phyloP scores from a whole-genome alignment of 2,329 filamentous ascomycete species.

The Nothophoma quercina region DNA sequence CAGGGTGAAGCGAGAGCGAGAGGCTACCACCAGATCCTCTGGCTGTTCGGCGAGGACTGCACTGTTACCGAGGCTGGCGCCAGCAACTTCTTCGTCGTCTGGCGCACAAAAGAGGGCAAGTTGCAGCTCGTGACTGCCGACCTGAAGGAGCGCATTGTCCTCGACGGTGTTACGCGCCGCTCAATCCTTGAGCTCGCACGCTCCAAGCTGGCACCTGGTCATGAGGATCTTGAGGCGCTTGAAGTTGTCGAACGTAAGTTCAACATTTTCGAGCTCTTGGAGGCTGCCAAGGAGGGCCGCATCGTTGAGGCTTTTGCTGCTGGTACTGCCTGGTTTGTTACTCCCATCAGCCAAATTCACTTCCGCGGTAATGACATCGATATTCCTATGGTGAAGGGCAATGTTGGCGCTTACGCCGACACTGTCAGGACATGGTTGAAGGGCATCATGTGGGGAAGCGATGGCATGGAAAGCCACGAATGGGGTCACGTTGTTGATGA shows the following conservation, averaged over 20 bases:
- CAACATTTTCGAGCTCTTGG: constrained; percentile 78
- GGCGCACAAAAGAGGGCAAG: constrained; percentile 70
- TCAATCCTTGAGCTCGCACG: constrained; percentile 78
- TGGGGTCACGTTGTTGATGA: constrained; percentile 58
- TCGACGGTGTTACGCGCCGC: constrained; percentile 86
- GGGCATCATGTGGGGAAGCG: constrained; percentile 59
- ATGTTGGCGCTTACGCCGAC: constrained; percentile 53
- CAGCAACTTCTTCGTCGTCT: constrained; percentile 89
- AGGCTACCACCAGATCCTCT: constrained; percentile 91
- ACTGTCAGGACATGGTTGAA: constrained; percentile 56
- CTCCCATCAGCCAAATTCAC: constrained; percentile 55
- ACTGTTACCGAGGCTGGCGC: constrained; percentile 91
- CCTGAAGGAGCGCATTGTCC: constrained; percentile 80
- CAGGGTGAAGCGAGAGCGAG: constrained; percentile 75
- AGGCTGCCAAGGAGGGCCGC: constrained; percentile 76
- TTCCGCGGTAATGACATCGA: constrained; percentile 55
- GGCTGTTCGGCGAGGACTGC: constrained; percentile 81
- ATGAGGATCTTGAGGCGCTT: constrained; percentile 51
- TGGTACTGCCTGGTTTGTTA: constrained; percentile 74
- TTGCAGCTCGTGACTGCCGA: constrained; percentile 82
- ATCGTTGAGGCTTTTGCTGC: constrained; percentile 85
- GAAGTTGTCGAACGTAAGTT: constrained; percentile 84
- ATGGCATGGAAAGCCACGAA: constrained; percentile 53
- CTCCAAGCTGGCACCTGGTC: constrained; percentile 60
- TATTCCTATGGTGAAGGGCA: constrained; percentile 52